Percentiles rank a stretch among this genome's conserved stretches.
Conservation (phyloP, 2,329 filamentous ascomycete species). For the Ophiosphaerella korrae region DNA sequence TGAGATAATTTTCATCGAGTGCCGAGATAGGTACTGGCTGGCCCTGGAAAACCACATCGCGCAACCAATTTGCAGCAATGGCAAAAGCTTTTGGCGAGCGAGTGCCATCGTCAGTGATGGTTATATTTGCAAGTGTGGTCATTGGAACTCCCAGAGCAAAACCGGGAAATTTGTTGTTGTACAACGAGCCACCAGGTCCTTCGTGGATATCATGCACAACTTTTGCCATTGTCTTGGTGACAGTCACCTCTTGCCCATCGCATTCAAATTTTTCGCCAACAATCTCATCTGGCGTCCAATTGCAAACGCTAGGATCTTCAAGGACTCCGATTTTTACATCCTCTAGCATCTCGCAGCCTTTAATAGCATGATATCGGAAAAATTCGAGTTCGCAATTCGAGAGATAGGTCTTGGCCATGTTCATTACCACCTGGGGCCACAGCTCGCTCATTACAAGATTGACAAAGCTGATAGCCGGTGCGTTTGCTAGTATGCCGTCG, state of each 20-base stretch:
- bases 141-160: constrained; percentile 20
- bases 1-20: constrained; percentile 18
- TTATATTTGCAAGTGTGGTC: constrained; percentile 18
- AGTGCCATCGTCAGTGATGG: constrained; percentile 13
- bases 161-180: constrained; percentile 12
- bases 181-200: constrained; percentile 20
- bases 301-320: constrained; percentile 29
- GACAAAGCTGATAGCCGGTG: constrained; percentile 36
- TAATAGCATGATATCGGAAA: constrained; percentile 25
- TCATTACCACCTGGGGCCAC: constrained; percentile 38
- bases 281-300: constrained; percentile 23
- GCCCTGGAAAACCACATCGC: constrained; percentile 20
- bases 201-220: constrained; percentile 22
- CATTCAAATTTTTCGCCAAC: constrained; percentile 25
- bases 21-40: constrained; percentile 15
- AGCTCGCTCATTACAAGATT: constrained; percentile 25
- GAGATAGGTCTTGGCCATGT: constrained; percentile 24
- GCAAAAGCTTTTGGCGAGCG: constrained; percentile 22
- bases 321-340: constrained; percentile 42
- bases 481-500: constrained; percentile 43
- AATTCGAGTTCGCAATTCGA: constrained; percentile 36
- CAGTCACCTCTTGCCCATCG: constrained; percentile 19
- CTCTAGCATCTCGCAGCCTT: constrained; percentile 35
- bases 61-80: constrained; percentile 25
- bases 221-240: constrained; percentile 27